phyloP scores from a whole-genome alignment of 176 grass and related monocot genomes.

The Musa acuminata region DNA sequence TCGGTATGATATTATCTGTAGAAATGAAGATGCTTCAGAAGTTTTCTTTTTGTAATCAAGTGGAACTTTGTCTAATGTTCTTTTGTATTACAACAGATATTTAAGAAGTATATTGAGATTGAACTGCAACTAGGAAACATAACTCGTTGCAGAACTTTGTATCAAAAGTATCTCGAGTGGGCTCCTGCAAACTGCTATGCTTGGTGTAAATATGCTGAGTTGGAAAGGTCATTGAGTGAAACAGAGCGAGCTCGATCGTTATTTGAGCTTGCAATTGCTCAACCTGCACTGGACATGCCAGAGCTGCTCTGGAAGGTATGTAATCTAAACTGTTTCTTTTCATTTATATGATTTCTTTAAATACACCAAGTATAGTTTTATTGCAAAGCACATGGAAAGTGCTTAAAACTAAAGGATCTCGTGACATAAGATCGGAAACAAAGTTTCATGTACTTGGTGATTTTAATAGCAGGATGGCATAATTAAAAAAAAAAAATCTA shows the following conservation, averaged over 20 bases:
- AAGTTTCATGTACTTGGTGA: too few species aligned
- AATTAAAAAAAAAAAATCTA: too few species aligned
- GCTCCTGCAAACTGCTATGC: conserved; percentile 69
- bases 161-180: conserved; percentile 84
- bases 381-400: too few species aligned
- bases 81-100: conserved; percentile 27
- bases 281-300: conserved; percentile 74
- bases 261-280: conserved; percentile 75
- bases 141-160: conserved; percentile 60
- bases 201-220: conserved; percentile 78
- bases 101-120: conserved; percentile 88
- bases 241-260: conserved; percentile 66
- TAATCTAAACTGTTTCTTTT: neutral
- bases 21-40: neutral
- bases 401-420: too few species aligned
- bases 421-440: too few species aligned
- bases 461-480: too few species aligned
- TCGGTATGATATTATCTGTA: neutral
- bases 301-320: conserved; percentile 75
- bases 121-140: conserved; percentile 75
- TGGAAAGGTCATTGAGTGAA: conserved; percentile 74
- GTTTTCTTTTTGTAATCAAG: neutral
- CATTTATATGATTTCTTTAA: neutral
- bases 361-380: too few species aligned
- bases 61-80: neutral